Evolutionary conservation across 106 monocot genomes (phyloP).

Genomic region (Vanilla planifolia): DNA sequence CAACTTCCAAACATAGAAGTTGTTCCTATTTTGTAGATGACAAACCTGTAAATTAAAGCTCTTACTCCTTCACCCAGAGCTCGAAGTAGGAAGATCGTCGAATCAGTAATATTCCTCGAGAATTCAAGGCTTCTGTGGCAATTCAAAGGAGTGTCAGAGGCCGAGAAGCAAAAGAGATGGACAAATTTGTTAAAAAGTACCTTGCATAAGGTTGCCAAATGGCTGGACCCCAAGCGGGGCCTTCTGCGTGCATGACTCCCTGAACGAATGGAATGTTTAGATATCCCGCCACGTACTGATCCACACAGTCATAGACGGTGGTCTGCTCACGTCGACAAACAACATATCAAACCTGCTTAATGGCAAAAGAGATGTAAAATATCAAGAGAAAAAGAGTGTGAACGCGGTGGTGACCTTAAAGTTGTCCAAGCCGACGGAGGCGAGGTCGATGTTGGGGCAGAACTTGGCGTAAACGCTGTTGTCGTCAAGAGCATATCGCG

Average conservation of each 20-base stretch:
- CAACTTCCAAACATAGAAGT: too few relatives aligned
- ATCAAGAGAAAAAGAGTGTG: not conserved
- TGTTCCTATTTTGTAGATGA: not conserved
- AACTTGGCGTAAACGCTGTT: not conserved
- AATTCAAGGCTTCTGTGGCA: not conserved
- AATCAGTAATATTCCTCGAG: not conserved
- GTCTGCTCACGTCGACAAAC: not conserved
- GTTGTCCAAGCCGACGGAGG: not conserved
- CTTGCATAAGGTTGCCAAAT: not conserved
- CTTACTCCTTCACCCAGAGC: not conserved
- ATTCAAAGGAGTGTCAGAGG: not conserved
- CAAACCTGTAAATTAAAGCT: constrained; percentile 3
- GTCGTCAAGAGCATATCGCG: not conserved
- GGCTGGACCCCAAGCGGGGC: not conserved
- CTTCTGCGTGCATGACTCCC: not conserved
- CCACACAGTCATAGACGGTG: not conserved
- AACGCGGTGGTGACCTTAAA: not conserved
- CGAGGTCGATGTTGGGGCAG: not conserved
- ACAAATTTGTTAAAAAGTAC: too few relatives aligned
- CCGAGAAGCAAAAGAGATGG: not conserved
- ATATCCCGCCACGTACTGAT: constrained; percentile 3
- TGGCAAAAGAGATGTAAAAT: too few relatives aligned
- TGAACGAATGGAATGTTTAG: constrained; percentile 7
- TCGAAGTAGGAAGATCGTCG: not conserved
- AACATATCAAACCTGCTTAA: too few relatives aligned